Percentiles rank a stretch among this genome's conserved stretches.
phyloP scores from a whole-genome alignment of 2,329 filamentous ascomycete genomes.

The Sphaerulina vaccinii region DNA sequence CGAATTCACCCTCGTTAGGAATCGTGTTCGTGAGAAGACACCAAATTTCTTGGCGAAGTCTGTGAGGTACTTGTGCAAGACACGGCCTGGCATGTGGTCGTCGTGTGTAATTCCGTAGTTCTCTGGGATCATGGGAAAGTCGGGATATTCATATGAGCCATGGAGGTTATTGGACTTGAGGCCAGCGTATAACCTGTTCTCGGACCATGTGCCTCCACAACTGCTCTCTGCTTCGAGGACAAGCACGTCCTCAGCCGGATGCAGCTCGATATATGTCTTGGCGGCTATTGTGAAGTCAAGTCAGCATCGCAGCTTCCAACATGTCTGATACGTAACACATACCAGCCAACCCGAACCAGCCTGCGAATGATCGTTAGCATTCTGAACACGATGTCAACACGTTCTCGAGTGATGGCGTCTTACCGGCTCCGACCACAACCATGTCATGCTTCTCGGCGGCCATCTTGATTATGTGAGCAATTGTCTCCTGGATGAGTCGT shows the following conservation, averaged over 20 bases:
- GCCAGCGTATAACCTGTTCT: constrained; percentile 59
- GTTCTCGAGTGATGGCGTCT: constrained; percentile 7
- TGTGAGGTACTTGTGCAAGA: constrained; percentile 26
- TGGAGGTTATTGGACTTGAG: constrained; percentile 73
- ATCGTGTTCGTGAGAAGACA: constrained; percentile 49
- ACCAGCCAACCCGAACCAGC: constrained; percentile 46
- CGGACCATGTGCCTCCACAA: constrained; percentile 69
- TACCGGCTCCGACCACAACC: constrained; percentile 51
- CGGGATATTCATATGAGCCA: constrained; percentile 70
- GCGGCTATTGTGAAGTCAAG: constrained; percentile 34
- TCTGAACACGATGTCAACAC: background rate
- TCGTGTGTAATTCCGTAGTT: constrained; percentile 49
- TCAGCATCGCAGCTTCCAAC: too few species aligned
- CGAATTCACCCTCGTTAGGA: constrained; percentile 52
- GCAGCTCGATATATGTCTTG: constrained; percentile 49
- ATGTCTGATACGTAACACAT: background rate
- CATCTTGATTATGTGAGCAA: constrained; percentile 2
- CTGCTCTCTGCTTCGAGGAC: constrained; percentile 44
- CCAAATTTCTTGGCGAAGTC: constrained; percentile 55
- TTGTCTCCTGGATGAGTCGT: background rate
- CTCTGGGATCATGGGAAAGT: constrained; percentile 63
- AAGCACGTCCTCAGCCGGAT: constrained; percentile 42
- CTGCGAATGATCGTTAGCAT: constrained; percentile 26
- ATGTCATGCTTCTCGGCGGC: constrained; percentile 34
- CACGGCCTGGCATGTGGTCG: constrained; percentile 47